Evolutionary conservation across 169 alveolate genomes (phyloP).

Genomic region (Plasmodium vinckei): DNA sequence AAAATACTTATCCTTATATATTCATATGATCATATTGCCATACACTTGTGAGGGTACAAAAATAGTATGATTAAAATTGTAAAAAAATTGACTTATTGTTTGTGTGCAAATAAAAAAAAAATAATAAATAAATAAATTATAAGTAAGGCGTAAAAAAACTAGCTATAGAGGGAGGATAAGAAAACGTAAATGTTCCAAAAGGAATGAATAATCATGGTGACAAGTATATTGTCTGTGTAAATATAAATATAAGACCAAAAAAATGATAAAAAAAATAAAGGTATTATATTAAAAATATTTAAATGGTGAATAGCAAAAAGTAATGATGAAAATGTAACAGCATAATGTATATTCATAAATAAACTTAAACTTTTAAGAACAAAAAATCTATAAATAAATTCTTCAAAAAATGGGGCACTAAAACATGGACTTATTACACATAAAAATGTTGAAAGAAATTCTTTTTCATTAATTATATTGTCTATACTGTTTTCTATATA

Average conservation of each 20-base stretch:
- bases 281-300: constrained; percentile 60
- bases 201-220: constrained; percentile 69
- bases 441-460: constrained; percentile 54
- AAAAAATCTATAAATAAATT: constrained; percentile 69
- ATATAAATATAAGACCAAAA: constrained; percentile 75
- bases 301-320: constrained; percentile 72
- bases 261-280: constrained; percentile 66
- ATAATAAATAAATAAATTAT: no score
- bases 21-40: no score
- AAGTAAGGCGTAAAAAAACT: no score
- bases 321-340: constrained; percentile 59
- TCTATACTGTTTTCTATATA: constrained; percentile 59
- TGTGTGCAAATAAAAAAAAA: background rate
- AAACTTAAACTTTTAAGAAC: constrained; percentile 63
- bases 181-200: constrained; percentile 70
- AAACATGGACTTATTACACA: constrained; percentile 73
- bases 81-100: no score
- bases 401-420: constrained; percentile 77
- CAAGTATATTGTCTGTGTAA: constrained; percentile 64
- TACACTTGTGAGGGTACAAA: no score
- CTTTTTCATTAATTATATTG: constrained; percentile 51
- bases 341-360: constrained; percentile 71
- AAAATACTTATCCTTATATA: no score
- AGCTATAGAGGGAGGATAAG: constrained; percentile 36
- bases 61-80: no score